Conservation (phyloP, 352 stramenopile genomes). For the Phytophthora foliorum region DNA sequence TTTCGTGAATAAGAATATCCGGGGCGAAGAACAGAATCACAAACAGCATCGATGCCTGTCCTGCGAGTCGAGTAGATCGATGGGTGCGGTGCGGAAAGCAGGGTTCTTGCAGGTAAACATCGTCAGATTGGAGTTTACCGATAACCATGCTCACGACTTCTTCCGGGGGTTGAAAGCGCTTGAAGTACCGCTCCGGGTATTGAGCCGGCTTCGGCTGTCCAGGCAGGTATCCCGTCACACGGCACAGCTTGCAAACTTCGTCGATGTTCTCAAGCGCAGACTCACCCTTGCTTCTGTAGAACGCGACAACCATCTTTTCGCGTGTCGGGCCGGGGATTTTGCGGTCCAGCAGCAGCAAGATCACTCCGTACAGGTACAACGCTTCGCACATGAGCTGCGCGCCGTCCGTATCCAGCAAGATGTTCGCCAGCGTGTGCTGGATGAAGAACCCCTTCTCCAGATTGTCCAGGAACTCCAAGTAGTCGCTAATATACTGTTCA, state of each 20-base stretch:
- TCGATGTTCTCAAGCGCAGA: constrained; percentile 92
- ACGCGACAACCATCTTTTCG: constrained; percentile 94
- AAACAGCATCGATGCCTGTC: constrained; percentile 95
- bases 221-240: constrained; percentile 91
- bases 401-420: constrained; percentile 94
- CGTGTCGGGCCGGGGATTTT: constrained; percentile 90
- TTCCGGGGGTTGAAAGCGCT: constrained; percentile 86
- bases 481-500: constrained; percentile 91
- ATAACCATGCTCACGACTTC: constrained; percentile 95
- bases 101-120: constrained; percentile 94
- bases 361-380: constrained; percentile 96
- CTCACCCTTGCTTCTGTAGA: constrained; percentile 91
- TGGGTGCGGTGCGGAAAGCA: constrained; percentile 95
- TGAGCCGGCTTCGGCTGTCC: constrained; percentile 85
- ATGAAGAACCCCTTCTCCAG: constrained; percentile 96
- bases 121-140: constrained; percentile 94
- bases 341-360: constrained; percentile 94
- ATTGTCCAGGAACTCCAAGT: constrained; percentile 94
- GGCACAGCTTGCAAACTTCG: constrained; percentile 92
- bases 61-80: constrained; percentile 90
- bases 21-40: constrained; percentile 96
- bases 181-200: constrained; percentile 92
- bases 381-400: constrained; percentile 95
- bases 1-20: constrained; percentile 93
- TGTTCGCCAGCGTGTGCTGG: constrained; percentile 95